Base-by-base conservation (phyloP, 192 early-diverging fungal species). In the Spinellus fusiger region DNA sequence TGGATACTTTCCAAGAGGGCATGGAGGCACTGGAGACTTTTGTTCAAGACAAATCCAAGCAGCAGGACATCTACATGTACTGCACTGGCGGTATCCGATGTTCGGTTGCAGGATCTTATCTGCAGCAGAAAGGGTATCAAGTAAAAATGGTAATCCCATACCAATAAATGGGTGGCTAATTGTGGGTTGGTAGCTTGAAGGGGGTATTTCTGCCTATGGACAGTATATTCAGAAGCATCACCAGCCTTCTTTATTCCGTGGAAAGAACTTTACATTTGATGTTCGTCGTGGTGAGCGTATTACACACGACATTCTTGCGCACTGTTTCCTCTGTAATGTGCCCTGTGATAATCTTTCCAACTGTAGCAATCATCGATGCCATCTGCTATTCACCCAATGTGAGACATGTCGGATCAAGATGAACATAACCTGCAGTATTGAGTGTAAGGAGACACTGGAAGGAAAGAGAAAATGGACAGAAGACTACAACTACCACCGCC, bases 231-330 rank as follows among this genome's bases (percentile, higher is more conserved):
- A 61, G 48, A 40, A 61, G 27, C 28, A 47, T 9, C 29, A 65
- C 34, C 22, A 53, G 9, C 3, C 47, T 28, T 89, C 89, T 1
- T 66, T 87, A 8, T 90, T 80, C 59, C 73, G 69, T 49, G 89
- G 89, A 49, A 89, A 85, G 27, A 90, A 90, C 67, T 90, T 90
- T 62, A 90, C 89, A 18, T 90, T 90, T 62, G 89, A 90, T 62
- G 80, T 82, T 46, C 86, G 89, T 6, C 71, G 81, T 10, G 87
- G 89, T 22, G 89, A 90, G 61, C 79, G 71, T 16, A 79, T 85
- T 16, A 87, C 86, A 5, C 56, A 73, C 27, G 82, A 88, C 8
- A 72, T 90, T 0, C 40, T 90, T 4, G 64, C 83, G 1, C 70
- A 77, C 10, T 90, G 89, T 55, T 85, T 87, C 54, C 82, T 83